Conservation (phyloP, 225 moss, liverwort and hornwort species). For the Climacium dendroides region DNA sequence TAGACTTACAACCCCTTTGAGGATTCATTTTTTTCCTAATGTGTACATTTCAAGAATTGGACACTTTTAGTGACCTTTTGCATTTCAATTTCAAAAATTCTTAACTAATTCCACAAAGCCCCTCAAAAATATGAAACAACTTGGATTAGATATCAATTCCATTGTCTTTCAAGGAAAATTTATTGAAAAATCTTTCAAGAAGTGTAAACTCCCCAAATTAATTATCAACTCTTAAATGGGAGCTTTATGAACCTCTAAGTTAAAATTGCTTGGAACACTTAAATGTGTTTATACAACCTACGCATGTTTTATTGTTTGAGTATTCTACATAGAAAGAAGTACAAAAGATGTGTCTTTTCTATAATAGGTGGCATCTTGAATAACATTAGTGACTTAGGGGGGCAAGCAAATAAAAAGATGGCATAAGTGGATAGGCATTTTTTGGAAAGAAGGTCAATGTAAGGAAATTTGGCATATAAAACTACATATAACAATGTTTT, state of each 20-base stretch:
- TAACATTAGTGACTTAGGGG: background rate
- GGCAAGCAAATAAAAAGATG: background rate
- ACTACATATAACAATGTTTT: background rate
- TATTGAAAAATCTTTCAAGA: no score
- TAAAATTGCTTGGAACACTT: background rate
- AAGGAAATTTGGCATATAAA: background rate
- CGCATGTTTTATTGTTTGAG: background rate
- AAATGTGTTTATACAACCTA: background rate
- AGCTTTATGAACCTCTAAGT: background rate
- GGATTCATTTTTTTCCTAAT: no score
- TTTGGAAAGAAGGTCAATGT: rapidly evolving
- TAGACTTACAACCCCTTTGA: no score
- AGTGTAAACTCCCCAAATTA: background rate
- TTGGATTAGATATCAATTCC: no score
- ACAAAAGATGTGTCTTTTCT: background rate
- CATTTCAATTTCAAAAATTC: background rate
- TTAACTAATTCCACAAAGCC: background rate
- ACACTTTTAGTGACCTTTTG: rapidly evolving
- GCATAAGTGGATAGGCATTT: background rate
- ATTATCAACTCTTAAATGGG: background rate
- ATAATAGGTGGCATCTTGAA: background rate
- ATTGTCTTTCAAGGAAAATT: no score
- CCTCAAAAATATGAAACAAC: background rate
- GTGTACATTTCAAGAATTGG: background rate
- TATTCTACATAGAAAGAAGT: background rate